These are phyloP conservation scores for Hypoxylon rubiginosum DNA, from an alignment of 2,329 filamentous ascomycete genomes.

Conservation along the genomic window DNA sequence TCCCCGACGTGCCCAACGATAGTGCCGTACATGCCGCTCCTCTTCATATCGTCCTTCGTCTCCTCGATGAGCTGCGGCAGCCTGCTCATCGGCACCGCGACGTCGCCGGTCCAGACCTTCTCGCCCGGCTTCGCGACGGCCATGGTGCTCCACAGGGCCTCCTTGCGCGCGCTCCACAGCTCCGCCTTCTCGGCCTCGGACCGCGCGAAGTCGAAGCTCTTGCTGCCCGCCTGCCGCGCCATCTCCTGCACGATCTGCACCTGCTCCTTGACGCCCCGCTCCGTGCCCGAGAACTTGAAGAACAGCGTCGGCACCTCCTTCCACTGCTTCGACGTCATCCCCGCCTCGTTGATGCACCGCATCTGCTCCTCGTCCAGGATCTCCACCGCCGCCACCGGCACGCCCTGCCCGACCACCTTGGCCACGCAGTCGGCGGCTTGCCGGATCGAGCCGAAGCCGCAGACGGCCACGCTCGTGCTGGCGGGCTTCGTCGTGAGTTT, in stretches of 20 bases:
- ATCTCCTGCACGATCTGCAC: slow-evolving; percentile 60
- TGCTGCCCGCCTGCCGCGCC: slow-evolving; percentile 65
- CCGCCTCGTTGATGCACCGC: slow-evolving; percentile 66
- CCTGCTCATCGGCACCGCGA: slow-evolving; percentile 83
- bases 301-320: slow-evolving; percentile 76
- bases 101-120: slow-evolving; percentile 87
- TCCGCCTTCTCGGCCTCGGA: slow-evolving; percentile 78
- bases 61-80: slow-evolving; percentile 82
- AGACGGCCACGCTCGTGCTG: slow-evolving; percentile 79
- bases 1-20: slow-evolving; percentile 82
- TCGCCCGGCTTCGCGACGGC: slow-evolving; percentile 75
- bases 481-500: slow-evolving; percentile 82
- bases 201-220: slow-evolving; percentile 83
- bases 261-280: slow-evolving; percentile 81
- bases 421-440: slow-evolving; percentile 79
- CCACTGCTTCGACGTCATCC: slow-evolving; percentile 70
- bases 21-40: slow-evolving; percentile 69
- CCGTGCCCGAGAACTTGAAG: slow-evolving; percentile 78
- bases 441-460: slow-evolving; percentile 62
- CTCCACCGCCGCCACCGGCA: slow-evolving; percentile 83
- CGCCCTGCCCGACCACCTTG: slow-evolving; percentile 77
- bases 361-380: slow-evolving; percentile 87
- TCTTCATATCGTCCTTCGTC: slow-evolving; percentile 73
- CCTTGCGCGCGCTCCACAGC: slow-evolving; percentile 87
- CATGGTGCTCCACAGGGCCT: slow-evolving; percentile 85